Conservation (phyloP, 768 basidiomycete genomes). For the Kwoniella shandongensis region DNA sequence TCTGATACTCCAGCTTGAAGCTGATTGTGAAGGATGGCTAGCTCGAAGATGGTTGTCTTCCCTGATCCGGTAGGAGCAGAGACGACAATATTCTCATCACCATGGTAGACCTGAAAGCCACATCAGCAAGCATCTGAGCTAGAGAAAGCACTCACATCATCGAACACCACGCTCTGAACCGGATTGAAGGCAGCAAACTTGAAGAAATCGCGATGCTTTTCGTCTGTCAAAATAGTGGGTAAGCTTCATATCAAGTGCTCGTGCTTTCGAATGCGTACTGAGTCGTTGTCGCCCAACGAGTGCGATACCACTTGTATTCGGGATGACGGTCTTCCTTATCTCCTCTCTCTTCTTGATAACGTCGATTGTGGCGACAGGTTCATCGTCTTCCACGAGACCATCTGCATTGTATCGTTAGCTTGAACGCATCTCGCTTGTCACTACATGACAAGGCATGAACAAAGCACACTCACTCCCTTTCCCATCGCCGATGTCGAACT, state of each 20-base stretch:
- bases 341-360: slow-evolving; percentile 14
- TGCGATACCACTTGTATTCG: slow-evolving; percentile 58
- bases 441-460: no score
- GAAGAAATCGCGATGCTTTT: slow-evolving; percentile 75
- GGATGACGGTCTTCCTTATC: slow-evolving; percentile 35
- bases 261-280: slow-evolving; percentile 57
- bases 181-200: slow-evolving; percentile 89
- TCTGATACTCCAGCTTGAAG: background rate
- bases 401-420: no score
- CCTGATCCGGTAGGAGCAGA: slow-evolving; percentile 90
- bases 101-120: slow-evolving; percentile 42
- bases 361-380: slow-evolving; percentile 23
- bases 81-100: slow-evolving; percentile 54
- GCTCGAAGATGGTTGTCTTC: slow-evolving; percentile 91
- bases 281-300: slow-evolving; percentile 72
- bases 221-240: slow-evolving; percentile 59
- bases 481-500: no score
- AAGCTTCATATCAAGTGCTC: background rate
- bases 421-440: no score
- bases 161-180: slow-evolving; percentile 80
- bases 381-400: slow-evolving; percentile 1
- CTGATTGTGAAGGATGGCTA: slow-evolving; percentile 66
- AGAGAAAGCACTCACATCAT: slow-evolving; percentile 60
- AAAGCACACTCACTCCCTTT: no score
- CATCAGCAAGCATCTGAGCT: slow-evolving; percentile 12